phyloP scores from a whole-genome alignment of 2,329 filamentous ascomycete species.

The Tetracladium maxilliforme region DNA sequence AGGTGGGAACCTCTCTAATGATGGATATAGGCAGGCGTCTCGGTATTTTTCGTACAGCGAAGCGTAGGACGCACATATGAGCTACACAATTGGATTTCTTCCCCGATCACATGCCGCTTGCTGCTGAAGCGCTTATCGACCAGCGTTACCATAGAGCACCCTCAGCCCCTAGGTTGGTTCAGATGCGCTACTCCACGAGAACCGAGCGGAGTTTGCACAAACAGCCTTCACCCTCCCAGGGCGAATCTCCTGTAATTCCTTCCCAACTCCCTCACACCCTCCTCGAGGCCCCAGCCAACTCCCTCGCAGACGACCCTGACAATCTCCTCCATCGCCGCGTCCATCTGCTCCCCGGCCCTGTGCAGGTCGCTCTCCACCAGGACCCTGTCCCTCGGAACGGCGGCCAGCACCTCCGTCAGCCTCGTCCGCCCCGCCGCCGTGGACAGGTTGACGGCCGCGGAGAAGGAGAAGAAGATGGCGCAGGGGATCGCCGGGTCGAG shows the following conservation, averaged over 20 bases:
- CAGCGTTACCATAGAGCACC: too few species aligned
- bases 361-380: slow-evolving; percentile 88
- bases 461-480: slow-evolving; percentile 79
- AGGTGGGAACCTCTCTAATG: too few species aligned
- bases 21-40: too few species aligned
- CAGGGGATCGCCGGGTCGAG: slow-evolving; percentile 57
- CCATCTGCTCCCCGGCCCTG: slow-evolving; percentile 68
- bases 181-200: background rate
- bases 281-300: slow-evolving; percentile 61
- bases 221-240: too few species aligned
- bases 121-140: too few species aligned
- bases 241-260: slow-evolving; percentile 69
- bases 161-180: background rate
- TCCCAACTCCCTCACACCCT: slow-evolving; percentile 53
- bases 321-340: slow-evolving; percentile 59
- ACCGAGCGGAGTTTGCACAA: slow-evolving; percentile 3
- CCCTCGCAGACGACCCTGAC: slow-evolving; percentile 61
- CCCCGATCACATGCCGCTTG: background rate
- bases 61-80: too few species aligned
- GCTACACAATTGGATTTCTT: too few species aligned
- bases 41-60: too few species aligned
- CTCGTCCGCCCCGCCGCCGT: slow-evolving; percentile 28
- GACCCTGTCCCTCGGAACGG: slow-evolving; percentile 63
- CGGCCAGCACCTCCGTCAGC: slow-evolving; percentile 46
- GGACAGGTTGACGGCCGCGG: slow-evolving; percentile 64